Base-by-base conservation (phyloP, 441 rosid species). In the Erysimum cheiri region DNA sequence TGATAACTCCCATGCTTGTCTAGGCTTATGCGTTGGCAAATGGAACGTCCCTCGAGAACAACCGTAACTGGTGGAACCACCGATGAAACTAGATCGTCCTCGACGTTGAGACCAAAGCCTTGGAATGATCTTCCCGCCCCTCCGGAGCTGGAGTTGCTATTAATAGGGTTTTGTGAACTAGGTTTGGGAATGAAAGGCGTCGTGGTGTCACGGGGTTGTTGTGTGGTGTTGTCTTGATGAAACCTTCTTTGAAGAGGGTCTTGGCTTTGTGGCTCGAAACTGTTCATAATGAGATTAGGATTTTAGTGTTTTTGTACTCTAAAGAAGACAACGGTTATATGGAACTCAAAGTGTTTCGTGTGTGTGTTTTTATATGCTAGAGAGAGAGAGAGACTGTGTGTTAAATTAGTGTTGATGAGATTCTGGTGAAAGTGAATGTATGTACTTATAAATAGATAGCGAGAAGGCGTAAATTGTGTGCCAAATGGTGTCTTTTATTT, bases 21-120 rank as follows among this genome's bases (percentile, higher is more conserved):
- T 53, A 92, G 85, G 67, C 82, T 83, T 77, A 92, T 83, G 62
- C 96, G 87, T 50, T 88, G 98, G 80, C 98, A 88, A 73, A 92
- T 92, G 17, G 96, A 85, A 33, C 98, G 92, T 64, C 98, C 98
- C 71, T 92, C 96, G 0, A 89, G 87, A 33, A 83, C 95, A 55
- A 90, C 98, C 0, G 96, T 92, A 12, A 92, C 95, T 6, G 93
- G 87, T 5, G 96, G 98, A 48, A 90, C 83, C 24, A 92, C 83
- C 1, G 80, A 67, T 22, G 95, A 85, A 17, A 92, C 80, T 32
- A 89, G 82, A 81, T 85, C 87, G 22, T 85, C 85, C 33, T 85
- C 88, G 4, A 78, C 86, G 3, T 85, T 80, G n/a, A 78, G 77
- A 3, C 84, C 85, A 61, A 86, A 85, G 29, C 72, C 54, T 69